A percentile compares a stretch with the other conserved stretches of the same genome.
Conservation (phyloP, 441 rosid genomes). For the Syzygium syzygioides region DNA sequence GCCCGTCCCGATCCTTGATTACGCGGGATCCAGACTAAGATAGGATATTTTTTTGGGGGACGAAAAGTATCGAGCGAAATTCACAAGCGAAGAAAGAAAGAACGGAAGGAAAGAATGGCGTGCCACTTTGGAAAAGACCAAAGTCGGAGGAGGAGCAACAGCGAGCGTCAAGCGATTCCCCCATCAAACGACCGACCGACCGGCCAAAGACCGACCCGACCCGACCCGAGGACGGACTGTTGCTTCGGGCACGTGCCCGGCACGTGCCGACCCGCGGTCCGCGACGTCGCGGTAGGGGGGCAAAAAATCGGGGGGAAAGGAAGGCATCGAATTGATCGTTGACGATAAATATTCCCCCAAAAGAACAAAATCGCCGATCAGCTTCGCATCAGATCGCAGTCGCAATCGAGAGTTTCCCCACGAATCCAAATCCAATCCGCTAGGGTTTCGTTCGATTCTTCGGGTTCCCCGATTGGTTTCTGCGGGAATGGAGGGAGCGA, state of each 20-base stretch:
- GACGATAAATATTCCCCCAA: background rate
- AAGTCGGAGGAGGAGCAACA: background rate
- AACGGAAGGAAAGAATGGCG: background rate
- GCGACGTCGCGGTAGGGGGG: background rate
- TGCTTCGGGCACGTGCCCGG: background rate
- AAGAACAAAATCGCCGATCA: background rate
- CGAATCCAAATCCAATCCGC: background rate
- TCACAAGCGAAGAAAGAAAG: background rate
- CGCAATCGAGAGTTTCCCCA: background rate
- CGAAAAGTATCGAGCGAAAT: background rate
- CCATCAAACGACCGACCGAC: background rate
- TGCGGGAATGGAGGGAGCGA: conserved; percentile 51
- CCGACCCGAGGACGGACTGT: background rate
- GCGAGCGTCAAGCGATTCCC: background rate
- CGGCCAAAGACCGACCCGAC: too few relatives aligned
- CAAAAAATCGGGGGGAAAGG: background rate
- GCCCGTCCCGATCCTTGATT: background rate
- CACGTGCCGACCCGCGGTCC: background rate
- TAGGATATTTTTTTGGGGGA: background rate
- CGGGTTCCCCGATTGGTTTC: background rate
- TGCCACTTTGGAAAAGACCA: background rate
- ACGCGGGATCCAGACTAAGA: background rate
- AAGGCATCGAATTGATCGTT: background rate
- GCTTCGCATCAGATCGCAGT: background rate
- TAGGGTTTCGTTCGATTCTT: background rate